Evolutionary conservation across 345 rosid species (phyloP).

Genomic region (Populus euphratica): DNA sequence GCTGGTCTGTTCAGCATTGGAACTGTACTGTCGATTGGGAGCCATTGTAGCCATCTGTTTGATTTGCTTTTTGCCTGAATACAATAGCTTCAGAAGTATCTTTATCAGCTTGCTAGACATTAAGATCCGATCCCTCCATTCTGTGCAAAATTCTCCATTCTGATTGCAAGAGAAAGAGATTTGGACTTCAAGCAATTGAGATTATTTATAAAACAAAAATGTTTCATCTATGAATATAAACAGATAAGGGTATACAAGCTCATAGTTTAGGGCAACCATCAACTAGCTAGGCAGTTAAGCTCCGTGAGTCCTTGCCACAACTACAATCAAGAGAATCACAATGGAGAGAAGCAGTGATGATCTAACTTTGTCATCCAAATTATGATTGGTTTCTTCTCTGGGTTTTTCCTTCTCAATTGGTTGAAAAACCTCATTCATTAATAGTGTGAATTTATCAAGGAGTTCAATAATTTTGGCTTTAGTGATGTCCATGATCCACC

Average conservation of each 20-base stretch:
- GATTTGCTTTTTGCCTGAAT: background rate
- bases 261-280: background rate
- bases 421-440: slow-evolving; percentile 30
- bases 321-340: slow-evolving; percentile 40
- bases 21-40: background rate
- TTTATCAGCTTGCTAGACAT: background rate
- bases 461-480: slow-evolving; percentile 35
- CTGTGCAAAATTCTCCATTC: background rate
- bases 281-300: background rate
- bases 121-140: background rate
- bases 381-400: slow-evolving; percentile 12
- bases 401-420: slow-evolving; percentile 4
- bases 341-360: slow-evolving; percentile 46
- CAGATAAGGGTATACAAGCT: background rate
- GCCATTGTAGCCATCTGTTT: background rate
- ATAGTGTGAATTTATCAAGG: slow-evolving; percentile 26
- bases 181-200: background rate
- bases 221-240: background rate
- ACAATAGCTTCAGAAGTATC: background rate
- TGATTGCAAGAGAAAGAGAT: background rate
- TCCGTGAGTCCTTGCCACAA: slow-evolving; percentile 23
- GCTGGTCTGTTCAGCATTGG: background rate
- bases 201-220: too few species aligned
- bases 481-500: slow-evolving; percentile 37
- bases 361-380: slow-evolving; percentile 26